Conservation (phyloP, 169 alveolate genomes). For the Miamiensis avidus region DNA sequence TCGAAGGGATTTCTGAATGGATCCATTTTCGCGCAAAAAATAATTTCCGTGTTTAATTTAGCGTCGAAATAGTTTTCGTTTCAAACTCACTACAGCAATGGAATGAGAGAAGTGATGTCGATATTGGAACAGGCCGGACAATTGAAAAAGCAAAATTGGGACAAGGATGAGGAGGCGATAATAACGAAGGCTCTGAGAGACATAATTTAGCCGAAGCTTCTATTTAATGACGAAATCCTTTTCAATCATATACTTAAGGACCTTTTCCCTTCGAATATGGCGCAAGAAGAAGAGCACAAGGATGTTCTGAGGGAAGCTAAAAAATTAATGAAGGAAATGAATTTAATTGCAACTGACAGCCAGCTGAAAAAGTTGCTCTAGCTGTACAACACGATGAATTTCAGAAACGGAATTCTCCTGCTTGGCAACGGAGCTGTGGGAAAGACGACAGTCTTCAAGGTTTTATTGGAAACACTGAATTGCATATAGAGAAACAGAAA, state of each 20-base stretch:
- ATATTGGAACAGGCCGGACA: conserved; percentile 88
- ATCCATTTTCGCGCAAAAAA: conserved; percentile 67
- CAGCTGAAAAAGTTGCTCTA: conserved; percentile 74
- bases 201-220: conserved; percentile 74
- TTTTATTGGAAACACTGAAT: no score
- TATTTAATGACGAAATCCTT: conserved; percentile 67
- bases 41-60: conserved; percentile 63
- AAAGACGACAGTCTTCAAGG: no score
- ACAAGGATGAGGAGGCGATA: conserved; percentile 64
- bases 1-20: conserved; percentile 70
- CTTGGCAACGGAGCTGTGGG: conserved; percentile 89
- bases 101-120: conserved; percentile 78
- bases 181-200: conserved; percentile 73
- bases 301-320: conserved; percentile 77
- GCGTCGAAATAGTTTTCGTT: conserved; percentile 71
- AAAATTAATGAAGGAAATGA: conserved; percentile 13
- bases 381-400: conserved; percentile 80
- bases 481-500: no score
- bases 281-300: conserved; percentile 88
- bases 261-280: conserved; percentile 77
- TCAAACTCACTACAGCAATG: conserved; percentile 70
- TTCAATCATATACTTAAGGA: conserved; percentile 68
- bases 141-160: conserved; percentile 72
- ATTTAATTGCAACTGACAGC: conserved; percentile 60
- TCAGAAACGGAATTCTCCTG: conserved; percentile 85